These are phyloP conservation scores for Solanum hybrid DNA, from an alignment of 305 asterid genomes.

Conservation along the genomic window DNA sequence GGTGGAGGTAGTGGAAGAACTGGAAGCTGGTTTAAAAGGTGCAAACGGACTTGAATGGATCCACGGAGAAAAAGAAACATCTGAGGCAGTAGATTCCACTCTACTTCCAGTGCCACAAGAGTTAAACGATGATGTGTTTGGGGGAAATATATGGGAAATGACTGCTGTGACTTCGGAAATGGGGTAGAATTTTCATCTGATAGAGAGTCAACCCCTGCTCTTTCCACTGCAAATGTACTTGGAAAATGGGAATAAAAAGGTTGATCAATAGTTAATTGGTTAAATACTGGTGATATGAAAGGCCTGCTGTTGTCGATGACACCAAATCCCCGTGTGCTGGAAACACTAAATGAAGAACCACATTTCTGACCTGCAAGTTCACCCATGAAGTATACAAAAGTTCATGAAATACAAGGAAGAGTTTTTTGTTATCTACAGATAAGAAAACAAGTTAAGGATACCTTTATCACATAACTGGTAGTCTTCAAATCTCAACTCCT, in stretches of 20 bases:
- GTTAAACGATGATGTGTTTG: not conserved
- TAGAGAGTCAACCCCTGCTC: not conserved
- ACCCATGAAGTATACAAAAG: not conserved
- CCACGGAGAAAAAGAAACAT: not conserved
- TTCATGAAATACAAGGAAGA: not conserved
- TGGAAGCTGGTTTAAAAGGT: too few relatives aligned
- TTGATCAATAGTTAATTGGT: not conserved
- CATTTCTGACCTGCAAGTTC: not conserved
- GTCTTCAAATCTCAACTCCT: slow-evolving; percentile 9
- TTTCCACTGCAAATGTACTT: not conserved
- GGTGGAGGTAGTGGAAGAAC: too few relatives aligned
- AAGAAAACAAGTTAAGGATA: not conserved
- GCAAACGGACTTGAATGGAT: too few relatives aligned
- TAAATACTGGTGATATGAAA: not conserved
- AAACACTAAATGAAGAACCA: not conserved
- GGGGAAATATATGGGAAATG: not conserved
- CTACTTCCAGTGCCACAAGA: not conserved
- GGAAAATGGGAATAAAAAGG: not conserved
- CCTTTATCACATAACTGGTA: slow-evolving; percentile 15
- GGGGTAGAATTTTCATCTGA: not conserved
- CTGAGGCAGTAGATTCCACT: not conserved
- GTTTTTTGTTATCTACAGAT: not conserved
- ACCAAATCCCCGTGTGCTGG: not conserved
- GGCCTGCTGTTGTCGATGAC: not conserved
- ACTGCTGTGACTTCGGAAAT: not conserved